These are phyloP conservation scores for Coelastrella sp. DNA, from an alignment of 139 green algal genomes.

Conservation along the genomic window DNA sequence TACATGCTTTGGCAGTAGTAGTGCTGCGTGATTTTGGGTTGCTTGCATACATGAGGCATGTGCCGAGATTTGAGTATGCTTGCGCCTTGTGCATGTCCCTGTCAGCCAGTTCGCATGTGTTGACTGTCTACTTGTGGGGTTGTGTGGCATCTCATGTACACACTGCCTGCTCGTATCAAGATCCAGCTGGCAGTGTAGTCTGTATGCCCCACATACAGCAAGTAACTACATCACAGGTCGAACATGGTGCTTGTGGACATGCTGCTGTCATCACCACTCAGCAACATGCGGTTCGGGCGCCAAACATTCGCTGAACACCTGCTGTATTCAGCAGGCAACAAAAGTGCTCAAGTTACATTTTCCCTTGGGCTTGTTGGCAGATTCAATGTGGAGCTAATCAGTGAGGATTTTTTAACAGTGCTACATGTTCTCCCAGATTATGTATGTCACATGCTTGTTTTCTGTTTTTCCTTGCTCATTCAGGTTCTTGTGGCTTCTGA, in stretches of 20 bases:
- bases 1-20: no score
- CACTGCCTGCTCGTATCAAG: neutral
- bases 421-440: neutral
- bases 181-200: neutral
- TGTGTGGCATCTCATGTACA: neutral
- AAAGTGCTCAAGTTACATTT: neutral
- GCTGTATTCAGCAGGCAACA: neutral
- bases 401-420: neutral
- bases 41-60: no score
- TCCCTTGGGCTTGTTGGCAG: neutral
- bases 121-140: no score
- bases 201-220: neutral
- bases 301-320: neutral
- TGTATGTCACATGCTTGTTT: neutral
- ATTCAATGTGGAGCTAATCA: neutral
- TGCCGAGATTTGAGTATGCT: no score
- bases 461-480: neutral
- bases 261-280: neutral
- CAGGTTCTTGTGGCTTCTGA: constrained; percentile 89
- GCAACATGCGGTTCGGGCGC: neutral
- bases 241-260: constrained; percentile 1
- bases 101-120: no score
- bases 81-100: no score
- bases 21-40: no score
- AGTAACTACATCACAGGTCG: neutral